phyloP scores from a whole-genome alignment of 257 asterid species.

The Schizonepeta tenuifolia region DNA sequence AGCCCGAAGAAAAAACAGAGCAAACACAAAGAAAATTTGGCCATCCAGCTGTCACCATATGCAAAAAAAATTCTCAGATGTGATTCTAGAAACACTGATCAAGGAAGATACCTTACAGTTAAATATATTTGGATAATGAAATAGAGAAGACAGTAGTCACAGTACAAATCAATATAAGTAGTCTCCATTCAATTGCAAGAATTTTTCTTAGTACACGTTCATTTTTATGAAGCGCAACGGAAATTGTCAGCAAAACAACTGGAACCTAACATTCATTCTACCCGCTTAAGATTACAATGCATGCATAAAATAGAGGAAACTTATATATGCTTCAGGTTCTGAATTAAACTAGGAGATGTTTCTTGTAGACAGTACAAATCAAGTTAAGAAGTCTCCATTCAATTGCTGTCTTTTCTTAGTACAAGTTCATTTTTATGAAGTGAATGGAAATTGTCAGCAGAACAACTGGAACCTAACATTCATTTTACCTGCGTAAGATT shows the following conservation, averaged over 20 bases:
- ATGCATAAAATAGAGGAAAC: background rate
- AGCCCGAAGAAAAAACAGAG: constrained; percentile 98
- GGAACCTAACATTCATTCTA: background rate
- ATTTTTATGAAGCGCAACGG: constrained; percentile 2
- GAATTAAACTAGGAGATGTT: background rate
- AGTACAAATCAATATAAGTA: background rate
- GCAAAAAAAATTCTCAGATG: constrained; percentile 35
- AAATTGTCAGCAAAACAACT: background rate
- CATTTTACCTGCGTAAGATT: too few species aligned
- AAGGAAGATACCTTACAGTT: background rate
- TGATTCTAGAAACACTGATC: constrained; percentile 1
- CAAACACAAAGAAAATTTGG: constrained; percentile 97
- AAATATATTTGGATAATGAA: constrained; percentile 6
- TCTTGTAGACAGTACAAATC: too few species aligned
- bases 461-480: too few species aligned
- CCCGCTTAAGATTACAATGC: constrained; percentile 28
- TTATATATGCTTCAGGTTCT: constrained; percentile 13
- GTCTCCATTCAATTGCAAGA: constrained; percentile 3
- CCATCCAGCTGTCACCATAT: constrained; percentile 87
- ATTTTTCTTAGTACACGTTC: background rate
- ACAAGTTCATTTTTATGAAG: too few species aligned
- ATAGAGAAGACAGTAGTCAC: too few species aligned
- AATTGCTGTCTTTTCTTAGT: too few species aligned
- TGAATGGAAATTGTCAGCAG: too few species aligned
- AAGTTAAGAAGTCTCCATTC: too few species aligned